These are phyloP conservation scores for Geotrichum bryndzae DNA, from an alignment of 1,139 yeast species.

Conservation along the genomic window DNA sequence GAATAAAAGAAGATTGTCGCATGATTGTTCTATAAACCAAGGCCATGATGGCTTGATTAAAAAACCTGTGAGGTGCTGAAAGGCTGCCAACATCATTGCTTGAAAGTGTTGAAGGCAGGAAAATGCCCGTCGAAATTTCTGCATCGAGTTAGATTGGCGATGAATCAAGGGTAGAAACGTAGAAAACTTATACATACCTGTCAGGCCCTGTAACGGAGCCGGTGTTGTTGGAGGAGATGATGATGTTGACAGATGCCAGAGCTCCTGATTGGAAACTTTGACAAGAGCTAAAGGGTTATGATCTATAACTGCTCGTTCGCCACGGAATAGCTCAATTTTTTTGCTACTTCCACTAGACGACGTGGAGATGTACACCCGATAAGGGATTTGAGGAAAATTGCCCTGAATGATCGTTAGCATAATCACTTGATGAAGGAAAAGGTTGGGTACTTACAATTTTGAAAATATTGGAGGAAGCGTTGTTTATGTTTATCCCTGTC, in stretches of 20 bases:
- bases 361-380: constrained; percentile 36
- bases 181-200: constrained; percentile 3
- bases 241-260: constrained; percentile 52
- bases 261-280: constrained; percentile 54
- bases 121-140: constrained; percentile 35
- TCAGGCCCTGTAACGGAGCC: constrained; percentile 11
- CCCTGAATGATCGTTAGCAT: constrained; percentile 20
- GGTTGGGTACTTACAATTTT: constrained; percentile 24
- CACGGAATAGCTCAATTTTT: constrained; percentile 45
- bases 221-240: constrained; percentile 32
- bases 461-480: constrained; percentile 30
- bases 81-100: constrained; percentile 33
- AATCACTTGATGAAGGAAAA: background rate
- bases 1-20: constrained; percentile 49
- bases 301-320: constrained; percentile 53
- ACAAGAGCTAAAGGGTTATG: constrained; percentile 48
- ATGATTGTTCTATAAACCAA: constrained; percentile 45
- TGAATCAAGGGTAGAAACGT: background rate
- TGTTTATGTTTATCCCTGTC: constrained; percentile 18
- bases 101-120: constrained; percentile 36
- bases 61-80: constrained; percentile 48
- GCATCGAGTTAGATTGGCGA: background rate
- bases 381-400: constrained; percentile 29
- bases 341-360: constrained; percentile 28
- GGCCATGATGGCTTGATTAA: constrained; percentile 56